A percentile compares a stretch with the other conserved stretches of the same genome.
Conservation (phyloP, 1,284 basidiomycete species). For the Leccinum pachyderme region DNA sequence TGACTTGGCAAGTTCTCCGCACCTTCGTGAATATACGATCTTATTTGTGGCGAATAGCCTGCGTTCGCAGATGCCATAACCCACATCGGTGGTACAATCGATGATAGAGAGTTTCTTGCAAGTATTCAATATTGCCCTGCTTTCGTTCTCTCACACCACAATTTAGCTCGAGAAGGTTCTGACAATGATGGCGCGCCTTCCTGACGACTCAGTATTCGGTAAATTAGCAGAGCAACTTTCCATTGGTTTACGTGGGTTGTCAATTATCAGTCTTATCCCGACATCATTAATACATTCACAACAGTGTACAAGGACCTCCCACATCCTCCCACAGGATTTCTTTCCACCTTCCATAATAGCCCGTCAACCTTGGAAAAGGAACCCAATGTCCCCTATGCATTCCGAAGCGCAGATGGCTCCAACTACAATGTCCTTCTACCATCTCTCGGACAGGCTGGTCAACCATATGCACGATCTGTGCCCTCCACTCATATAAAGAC, state of each 20-base stretch:
- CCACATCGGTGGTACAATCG: slow-evolving; percentile 45
- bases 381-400: no score
- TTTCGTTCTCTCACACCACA: slow-evolving; percentile 2
- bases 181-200: slow-evolving; percentile 52
- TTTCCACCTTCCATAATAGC: no score
- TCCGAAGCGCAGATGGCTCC: no score
- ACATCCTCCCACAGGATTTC: no score
- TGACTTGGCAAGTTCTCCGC: slow-evolving; percentile 20
- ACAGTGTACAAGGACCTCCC: no score
- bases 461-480: no score
- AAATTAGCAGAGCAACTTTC: slow-evolving; percentile 43
- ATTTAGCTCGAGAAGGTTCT: slow-evolving; percentile 54
- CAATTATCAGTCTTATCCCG: not conserved
- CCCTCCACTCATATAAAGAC: no score
- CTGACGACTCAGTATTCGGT: slow-evolving; percentile 36
- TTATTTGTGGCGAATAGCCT: slow-evolving; percentile 31
- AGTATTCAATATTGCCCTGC: slow-evolving; percentile 14
- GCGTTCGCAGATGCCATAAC: slow-evolving; percentile 50
- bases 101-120: slow-evolving; percentile 59
- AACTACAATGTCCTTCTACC: no score
- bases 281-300: not conserved
- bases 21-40: no score
- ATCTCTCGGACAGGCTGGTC: no score
- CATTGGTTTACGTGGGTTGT: slow-evolving; percentile 48
- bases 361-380: no score